phyloP scores from a whole-genome alignment of 2,329 filamentous ascomycete genomes.

The Volutella citrinella region DNA sequence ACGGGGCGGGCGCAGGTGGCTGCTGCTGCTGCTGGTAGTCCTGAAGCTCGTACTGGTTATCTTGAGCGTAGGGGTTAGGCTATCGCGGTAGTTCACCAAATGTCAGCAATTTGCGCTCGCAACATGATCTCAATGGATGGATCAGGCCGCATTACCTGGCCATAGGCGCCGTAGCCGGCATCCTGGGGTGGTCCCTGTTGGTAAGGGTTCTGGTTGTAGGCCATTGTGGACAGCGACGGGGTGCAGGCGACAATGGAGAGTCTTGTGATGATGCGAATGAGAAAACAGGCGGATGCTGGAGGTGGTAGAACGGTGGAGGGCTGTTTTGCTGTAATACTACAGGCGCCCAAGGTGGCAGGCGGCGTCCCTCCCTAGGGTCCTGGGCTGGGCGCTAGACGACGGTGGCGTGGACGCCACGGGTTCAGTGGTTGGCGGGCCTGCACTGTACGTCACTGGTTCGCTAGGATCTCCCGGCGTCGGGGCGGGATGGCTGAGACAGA shows the following conservation, averaged over 20 bases:
- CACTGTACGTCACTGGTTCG: too few species aligned
- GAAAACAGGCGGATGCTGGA: too few species aligned
- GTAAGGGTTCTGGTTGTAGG: conserved; percentile 64
- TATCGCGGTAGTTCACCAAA: conserved; percentile 3
- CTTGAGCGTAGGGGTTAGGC: conserved; percentile 29
- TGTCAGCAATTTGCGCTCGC: not conserved
- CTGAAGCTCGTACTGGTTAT: conserved; percentile 53
- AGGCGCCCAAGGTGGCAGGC: too few species aligned
- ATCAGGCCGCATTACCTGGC: conserved; percentile 37
- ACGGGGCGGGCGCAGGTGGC: conserved; percentile 23
- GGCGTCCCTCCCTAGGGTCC: conserved; percentile 11
- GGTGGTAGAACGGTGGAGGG: too few species aligned
- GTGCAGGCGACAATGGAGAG: too few species aligned
- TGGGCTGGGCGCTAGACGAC: conserved; percentile 8
- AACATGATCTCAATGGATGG: too few species aligned
- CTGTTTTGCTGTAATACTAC: too few species aligned
- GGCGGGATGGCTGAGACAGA: not conserved
- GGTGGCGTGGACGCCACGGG: conserved; percentile 7
- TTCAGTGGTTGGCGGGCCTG: conserved; percentile 9
- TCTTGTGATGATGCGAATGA: too few species aligned
- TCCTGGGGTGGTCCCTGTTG: conserved; percentile 49
- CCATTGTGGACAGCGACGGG: conserved; percentile 47
- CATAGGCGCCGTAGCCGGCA: conserved; percentile 42
- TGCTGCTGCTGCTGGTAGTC: conserved; percentile 40
- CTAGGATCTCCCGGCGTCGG: too few species aligned